These are phyloP conservation scores for Cairneyella variabilis DNA, from an alignment of 495 filamentous ascomycete species.

Conservation along the genomic window DNA sequence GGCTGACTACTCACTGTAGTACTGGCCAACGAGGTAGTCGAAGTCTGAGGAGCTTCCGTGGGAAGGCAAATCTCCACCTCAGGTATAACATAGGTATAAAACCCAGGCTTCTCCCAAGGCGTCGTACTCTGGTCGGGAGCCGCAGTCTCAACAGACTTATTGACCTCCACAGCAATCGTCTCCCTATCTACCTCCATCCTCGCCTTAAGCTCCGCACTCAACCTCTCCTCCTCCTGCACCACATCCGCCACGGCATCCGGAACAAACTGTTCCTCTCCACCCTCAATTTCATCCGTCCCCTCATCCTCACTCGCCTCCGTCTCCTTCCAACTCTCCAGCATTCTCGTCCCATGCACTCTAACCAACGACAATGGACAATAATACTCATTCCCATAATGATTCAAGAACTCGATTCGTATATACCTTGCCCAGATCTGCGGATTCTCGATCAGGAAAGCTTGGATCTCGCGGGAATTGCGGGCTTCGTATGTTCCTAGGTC, in stretches of 20 bases:
- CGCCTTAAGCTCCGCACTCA: slow-evolving; percentile 12
- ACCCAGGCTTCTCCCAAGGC: slow-evolving; percentile 10
- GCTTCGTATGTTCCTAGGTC: slow-evolving; percentile 86
- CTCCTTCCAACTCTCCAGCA: slow-evolving; percentile 75
- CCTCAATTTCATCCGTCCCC: slow-evolving; percentile 29
- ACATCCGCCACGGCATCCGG: slow-evolving; percentile 33
- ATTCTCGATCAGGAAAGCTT: slow-evolving; percentile 88
- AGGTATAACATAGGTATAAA: neutral
- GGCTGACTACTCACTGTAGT: neutral
- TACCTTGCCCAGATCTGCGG: slow-evolving; percentile 95
- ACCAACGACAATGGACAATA: slow-evolving; percentile 91
- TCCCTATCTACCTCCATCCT: neutral
- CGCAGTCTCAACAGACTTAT: neutral
- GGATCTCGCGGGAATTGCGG: slow-evolving; percentile 85
- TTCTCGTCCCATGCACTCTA: slow-evolving; percentile 90
- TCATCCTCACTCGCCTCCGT: slow-evolving; percentile 63
- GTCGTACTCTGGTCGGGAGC: neutral
- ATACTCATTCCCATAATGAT: slow-evolving; percentile 92
- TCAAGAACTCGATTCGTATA: slow-evolving; percentile 83
- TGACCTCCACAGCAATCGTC: neutral
- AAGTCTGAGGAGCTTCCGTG: slow-evolving; percentile 11
- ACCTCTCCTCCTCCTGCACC: slow-evolving; percentile 22
- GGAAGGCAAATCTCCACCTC: slow-evolving; percentile 24
- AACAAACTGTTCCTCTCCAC: slow-evolving; percentile 31
- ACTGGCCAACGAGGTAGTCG: neutral